phyloP scores from a whole-genome alignment of 2,329 filamentous ascomycete genomes.

The Aspergillus candidus region DNA sequence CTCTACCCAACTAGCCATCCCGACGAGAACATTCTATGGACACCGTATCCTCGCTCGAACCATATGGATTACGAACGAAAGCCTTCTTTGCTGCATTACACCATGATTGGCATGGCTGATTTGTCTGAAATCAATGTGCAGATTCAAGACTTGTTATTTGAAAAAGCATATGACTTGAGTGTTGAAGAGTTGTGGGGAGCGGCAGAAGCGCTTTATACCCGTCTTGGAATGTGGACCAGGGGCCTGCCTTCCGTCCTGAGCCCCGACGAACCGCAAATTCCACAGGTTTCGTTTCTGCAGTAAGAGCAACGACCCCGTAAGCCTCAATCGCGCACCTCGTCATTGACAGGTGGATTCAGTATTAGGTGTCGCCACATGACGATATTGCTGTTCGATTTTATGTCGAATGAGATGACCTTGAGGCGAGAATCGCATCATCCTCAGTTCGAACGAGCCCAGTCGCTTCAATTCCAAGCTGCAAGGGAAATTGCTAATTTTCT shows the following conservation, averaged over 20 bases:
- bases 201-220: constrained; percentile 15
- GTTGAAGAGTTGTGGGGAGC: constrained; percentile 14
- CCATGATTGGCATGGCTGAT: constrained; percentile 17
- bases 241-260: constrained; percentile 14
- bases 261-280: constrained; percentile 15
- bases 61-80: constrained; percentile 20
- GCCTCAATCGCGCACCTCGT: neutral
- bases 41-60: constrained; percentile 28
- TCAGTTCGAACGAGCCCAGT: constrained; percentile 9
- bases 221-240: constrained; percentile 19
- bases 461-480: constrained; percentile 16
- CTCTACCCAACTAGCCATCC: constrained; percentile 10
- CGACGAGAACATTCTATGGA: constrained; percentile 22
- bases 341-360: constrained; percentile 16
- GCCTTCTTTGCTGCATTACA: constrained; percentile 22
- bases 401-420: constrained; percentile 16
- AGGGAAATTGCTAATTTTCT: constrained; percentile 24
- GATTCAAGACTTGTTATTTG: constrained; percentile 21
- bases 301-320: constrained; percentile 13
- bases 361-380: constrained; percentile 23
- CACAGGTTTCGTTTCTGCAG: constrained; percentile 26
- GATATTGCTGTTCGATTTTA: constrained; percentile 20
- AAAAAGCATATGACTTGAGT: constrained; percentile 11
- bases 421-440: constrained; percentile 5
- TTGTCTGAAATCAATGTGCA: constrained; percentile 19